A percentile compares a stretch with the other conserved stretches of the same genome.
phyloP scores from a whole-genome alignment of 1,284 basidiomycete genomes.

The Blastosporella zonata region DNA sequence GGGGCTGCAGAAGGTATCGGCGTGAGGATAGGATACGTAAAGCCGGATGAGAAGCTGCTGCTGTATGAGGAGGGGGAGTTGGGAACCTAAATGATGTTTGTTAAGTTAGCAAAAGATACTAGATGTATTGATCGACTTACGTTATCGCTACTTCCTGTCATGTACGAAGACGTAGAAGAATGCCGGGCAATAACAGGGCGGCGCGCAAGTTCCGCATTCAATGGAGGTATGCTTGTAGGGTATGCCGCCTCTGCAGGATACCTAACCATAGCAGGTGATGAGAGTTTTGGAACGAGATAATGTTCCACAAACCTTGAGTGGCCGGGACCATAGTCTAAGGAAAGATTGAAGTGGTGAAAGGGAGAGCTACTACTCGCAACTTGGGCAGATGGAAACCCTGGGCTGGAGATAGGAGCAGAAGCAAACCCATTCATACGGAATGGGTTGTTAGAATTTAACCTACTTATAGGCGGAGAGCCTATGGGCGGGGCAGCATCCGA shows the following conservation, averaged over 20 bases:
- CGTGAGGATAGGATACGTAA: slow-evolving; percentile 44
- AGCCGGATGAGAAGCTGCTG: slow-evolving; percentile 28
- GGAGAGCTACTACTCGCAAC: slow-evolving; percentile 30
- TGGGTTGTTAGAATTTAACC: slow-evolving; percentile 23
- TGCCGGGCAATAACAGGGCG: slow-evolving; percentile 31
- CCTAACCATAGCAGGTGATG: slow-evolving; percentile 17
- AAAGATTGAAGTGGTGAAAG: slow-evolving; percentile 25
- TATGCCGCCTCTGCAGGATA: slow-evolving; percentile 33
- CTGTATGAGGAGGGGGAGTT: slow-evolving; percentile 22
- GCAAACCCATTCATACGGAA: slow-evolving; percentile 19
- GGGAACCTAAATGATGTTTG: slow-evolving; percentile 17
- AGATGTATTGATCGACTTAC: slow-evolving; percentile 20
- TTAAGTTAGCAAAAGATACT: slow-evolving; percentile 4
- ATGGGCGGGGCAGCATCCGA: slow-evolving; percentile 7
- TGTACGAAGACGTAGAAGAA: slow-evolving; percentile 29
- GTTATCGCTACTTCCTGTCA: slow-evolving; percentile 30
- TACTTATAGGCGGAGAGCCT: slow-evolving; percentile 14
- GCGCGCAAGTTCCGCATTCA: slow-evolving; percentile 23
- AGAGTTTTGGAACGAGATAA: neutral
- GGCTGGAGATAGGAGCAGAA: slow-evolving; percentile 10
- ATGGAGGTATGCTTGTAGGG: slow-evolving; percentile 21
- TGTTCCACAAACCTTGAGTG: slow-evolving; percentile 34
- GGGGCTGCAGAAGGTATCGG: slow-evolving; percentile 41
- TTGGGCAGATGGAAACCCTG: slow-evolving; percentile 17
- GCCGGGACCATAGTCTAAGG: slow-evolving; percentile 33